Evolutionary conservation across 495 filamentous ascomycete genomes (phyloP), one percentile per base, ranked within the genome.

Genomic region (Penicillium psychrofluorescens): DNA sequence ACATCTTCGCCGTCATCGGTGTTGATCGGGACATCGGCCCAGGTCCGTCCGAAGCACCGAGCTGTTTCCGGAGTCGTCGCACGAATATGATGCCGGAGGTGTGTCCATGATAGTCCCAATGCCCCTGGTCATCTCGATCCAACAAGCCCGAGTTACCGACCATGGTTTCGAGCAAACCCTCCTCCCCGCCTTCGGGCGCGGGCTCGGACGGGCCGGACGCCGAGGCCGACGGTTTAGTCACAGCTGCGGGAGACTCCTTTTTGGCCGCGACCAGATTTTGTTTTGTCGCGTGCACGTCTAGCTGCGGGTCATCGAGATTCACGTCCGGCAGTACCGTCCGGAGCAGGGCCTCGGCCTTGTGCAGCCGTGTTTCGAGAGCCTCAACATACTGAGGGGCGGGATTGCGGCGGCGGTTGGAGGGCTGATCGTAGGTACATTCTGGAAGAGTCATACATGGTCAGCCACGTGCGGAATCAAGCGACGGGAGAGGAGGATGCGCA

Each of bases 351-450:
- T 96, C 88, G 34, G 89, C 89, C 44, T 87, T 85, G 46, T 90
- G 86, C 29, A 95, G 71, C 40, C 87, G 82, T 35, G 73, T 78
- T 61, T 97, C 94, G 28, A 98, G 69, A 0, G 86, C 87, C 65
- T 98, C 92, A 53, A 96, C 85, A 62, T 95, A 95, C 59, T 95
- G 88, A 32, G 92, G 92, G 29, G 89, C 85, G 30, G 92, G 91
- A 57, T 96, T 98, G 55, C 92, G 85, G 53, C 91, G 78, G 41
- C 92, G 81, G 59, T 96, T 96, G 29, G 92, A 97, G 11, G 92
- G 92, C 54, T 98, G 94, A 54, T 98, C 94, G 67, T 95, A 97
- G 5, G 92, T 95, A 63, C 92, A 98, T 46, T 97, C 92, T 98
- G 58, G 57, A 30, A 28, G 11, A 30, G 13, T 22, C 29, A 13